phyloP scores from a whole-genome alignment of 1,139 yeast species.

The Kodamaea sp. region DNA sequence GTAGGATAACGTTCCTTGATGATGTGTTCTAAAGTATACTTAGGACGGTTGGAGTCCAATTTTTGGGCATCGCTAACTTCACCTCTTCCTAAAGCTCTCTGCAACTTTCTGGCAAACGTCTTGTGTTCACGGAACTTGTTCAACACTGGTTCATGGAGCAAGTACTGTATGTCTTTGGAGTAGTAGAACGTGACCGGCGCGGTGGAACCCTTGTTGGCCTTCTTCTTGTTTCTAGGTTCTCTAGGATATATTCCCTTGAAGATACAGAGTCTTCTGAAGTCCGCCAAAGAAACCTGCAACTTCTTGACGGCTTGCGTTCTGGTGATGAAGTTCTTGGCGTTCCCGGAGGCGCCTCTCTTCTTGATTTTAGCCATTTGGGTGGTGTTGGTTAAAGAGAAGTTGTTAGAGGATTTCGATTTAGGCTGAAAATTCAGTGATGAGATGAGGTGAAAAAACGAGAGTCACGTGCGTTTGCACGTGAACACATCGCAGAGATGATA shows the following conservation, averaged over 20 bases:
- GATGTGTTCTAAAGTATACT: constrained; percentile 83
- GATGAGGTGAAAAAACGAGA: constrained; percentile 11
- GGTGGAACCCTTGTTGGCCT: constrained; percentile 96
- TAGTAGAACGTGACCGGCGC: constrained; percentile 96
- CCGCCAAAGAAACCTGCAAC: constrained; percentile 93
- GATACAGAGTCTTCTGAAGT: constrained; percentile 94
- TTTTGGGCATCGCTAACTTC: constrained; percentile 87
- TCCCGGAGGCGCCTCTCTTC: constrained; percentile 85
- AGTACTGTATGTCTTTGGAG: constrained; percentile 88
- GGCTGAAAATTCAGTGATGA: too few relatives aligned
- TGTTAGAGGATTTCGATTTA: too few relatives aligned
- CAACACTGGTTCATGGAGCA: constrained; percentile 93
- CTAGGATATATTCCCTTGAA: constrained; percentile 96
- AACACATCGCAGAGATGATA: too few relatives aligned
- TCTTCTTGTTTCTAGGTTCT: constrained; percentile 94
- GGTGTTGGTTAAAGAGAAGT: neutral
- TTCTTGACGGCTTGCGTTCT: constrained; percentile 94
- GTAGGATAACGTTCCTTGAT: constrained; percentile 96
- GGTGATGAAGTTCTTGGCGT: constrained; percentile 89
- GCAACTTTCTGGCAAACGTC: constrained; percentile 87
- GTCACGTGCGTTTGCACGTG: constrained; percentile 2
- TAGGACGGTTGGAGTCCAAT: constrained; percentile 78
- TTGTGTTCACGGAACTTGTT: constrained; percentile 94
- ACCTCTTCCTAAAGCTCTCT: constrained; percentile 88
- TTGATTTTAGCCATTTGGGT: constrained; percentile 47